phyloP scores from a whole-genome alignment of 495 filamentous ascomycete species.

The Xylaria bambusicola region DNA sequence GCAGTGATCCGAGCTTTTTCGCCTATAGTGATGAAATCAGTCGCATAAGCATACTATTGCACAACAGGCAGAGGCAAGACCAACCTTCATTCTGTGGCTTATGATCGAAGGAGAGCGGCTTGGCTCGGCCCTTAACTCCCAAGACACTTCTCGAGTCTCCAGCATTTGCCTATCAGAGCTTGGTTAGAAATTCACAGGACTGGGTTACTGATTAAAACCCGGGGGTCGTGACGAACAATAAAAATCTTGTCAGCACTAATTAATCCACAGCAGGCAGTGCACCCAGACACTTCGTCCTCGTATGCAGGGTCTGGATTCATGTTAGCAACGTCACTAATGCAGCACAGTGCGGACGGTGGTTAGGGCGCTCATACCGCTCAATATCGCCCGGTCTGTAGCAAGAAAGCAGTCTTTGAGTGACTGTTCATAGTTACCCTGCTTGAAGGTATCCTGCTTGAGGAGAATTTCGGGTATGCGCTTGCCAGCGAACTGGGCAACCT shows the following conservation, averaged over 20 bases:
- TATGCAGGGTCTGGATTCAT: conserved; percentile 79
- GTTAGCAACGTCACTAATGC: conserved; percentile 13
- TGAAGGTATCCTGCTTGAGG: conserved; percentile 90
- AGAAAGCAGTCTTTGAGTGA: conserved; percentile 96
- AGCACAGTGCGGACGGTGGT: background rate
- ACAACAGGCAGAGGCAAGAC: conserved; percentile 14
- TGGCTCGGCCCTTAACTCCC: conserved; percentile 93
- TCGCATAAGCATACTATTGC: background rate
- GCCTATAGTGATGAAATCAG: conserved; percentile 53
- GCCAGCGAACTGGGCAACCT: conserved; percentile 90
- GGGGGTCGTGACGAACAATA: conserved; percentile 63
- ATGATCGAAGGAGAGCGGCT: conserved; percentile 96
- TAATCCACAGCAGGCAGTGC: conserved; percentile 88
- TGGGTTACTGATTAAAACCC: background rate
- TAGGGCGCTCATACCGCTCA: conserved; percentile 72
- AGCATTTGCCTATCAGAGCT: conserved; percentile 74
- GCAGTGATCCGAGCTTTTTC: conserved; percentile 96
- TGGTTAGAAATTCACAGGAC: background rate
- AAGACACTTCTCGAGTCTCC: conserved; percentile 93
- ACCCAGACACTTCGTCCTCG: conserved; percentile 96
- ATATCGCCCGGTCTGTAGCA: conserved; percentile 91
- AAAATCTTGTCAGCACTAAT: conserved; percentile 91
- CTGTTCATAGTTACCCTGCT: conserved; percentile 88
- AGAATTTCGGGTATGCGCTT: conserved; percentile 93
- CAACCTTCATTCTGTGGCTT: conserved; percentile 97